Base-by-base conservation (phyloP, 306 rosid genomes). In the Citrullus colocynthis region DNA sequence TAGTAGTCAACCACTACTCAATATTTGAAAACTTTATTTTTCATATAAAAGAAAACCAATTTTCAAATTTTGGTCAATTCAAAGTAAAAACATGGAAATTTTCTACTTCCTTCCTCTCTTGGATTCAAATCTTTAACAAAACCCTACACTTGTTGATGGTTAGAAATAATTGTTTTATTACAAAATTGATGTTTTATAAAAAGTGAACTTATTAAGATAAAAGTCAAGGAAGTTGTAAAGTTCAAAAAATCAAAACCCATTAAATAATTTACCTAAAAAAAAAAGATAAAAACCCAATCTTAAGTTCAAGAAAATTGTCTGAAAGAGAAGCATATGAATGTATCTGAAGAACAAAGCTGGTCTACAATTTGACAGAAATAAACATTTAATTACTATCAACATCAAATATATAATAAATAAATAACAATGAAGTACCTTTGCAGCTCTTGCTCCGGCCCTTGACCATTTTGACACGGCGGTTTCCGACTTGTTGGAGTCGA, bases 401-500 rank as follows among this genome's bases (percentile, higher is more conserved):
- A 48, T 69, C 58, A 49, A 12, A 48, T 32, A 32, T 24, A 48
- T 48, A 48, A 12, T 48, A 54, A n/a, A 3, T 15, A 63, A 59
- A 39, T 2, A 45, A 55, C 60, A 69, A 41, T 59, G 17, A 5
- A 18, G 73, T 65, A 93, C 98, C 98, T 90, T 93, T 64, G 98
- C 98, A 81, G 91, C 97, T 84, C 87, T 85, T 17, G 87, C 90
- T 78, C 87, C 86, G 2, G 93, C 96, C 74, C 97, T 82, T 18
- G 94, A 83, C 98, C 97, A 94, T 84, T 87, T 89, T 13, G 96
- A 89, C 72, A 85, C 39, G 1, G 87, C 93, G 10, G 94, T 85
- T 86, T 94, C 92, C 57, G 96, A 84, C 79, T 84, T 89, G 69
- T 84, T 86, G 34, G 89, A 83, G 28, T 85, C 85, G 64, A 85